Base-by-base conservation (phyloP, 2,329 filamentous ascomycete species). In the Diaporthe helianthi region DNA sequence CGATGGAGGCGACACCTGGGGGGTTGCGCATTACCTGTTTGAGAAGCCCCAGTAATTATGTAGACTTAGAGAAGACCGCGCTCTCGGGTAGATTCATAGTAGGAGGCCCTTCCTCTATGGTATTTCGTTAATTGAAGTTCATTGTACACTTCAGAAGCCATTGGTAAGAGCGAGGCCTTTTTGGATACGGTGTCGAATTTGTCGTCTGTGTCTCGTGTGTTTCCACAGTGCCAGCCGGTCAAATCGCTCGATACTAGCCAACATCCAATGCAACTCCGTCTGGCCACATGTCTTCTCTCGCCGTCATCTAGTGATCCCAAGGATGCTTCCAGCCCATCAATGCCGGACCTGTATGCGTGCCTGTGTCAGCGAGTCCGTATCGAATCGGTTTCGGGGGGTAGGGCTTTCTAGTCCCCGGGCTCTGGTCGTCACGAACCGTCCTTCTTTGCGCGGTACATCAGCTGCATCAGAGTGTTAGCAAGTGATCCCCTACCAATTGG, bases 401-500 rank as follows among this genome's bases (percentile, higher is more conserved):
- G 51, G 64, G n/a, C 24, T 41, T 41, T 44, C 15, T n/a, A 17
- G 22, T 6, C 33, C 52, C 26, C n/a, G n/a, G 41, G 51, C 13
- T 22, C 13, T 55, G 38, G 61, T 22, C 8, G 47, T 53, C 49
- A 44, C 79, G 74, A 83, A 90, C 94, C 94, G 78, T 99, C 96
- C 85, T 98, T 92, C 89, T 95, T 97, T 76, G 94, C 93, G 77
- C 96, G 90, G 85, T 98, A 98, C 90, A 98, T 94, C 79, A 98
- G 83, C 94, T 97, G 76, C n/a, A 9, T n/a, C 10, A 65, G 36
- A 63, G 49, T 52, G 68, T 74, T 63, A 75, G 69, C 44, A 60
- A 67, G 55, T 74, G 68, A 74, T 72, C 60, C 33, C 33, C 29
- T n/a, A 19, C 29, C 29, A 44, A 13, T 12, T 26, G 29, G 33